Conservation (phyloP, 164 flowering plant genomes). For the Aristolochia fimbriata region DNA sequence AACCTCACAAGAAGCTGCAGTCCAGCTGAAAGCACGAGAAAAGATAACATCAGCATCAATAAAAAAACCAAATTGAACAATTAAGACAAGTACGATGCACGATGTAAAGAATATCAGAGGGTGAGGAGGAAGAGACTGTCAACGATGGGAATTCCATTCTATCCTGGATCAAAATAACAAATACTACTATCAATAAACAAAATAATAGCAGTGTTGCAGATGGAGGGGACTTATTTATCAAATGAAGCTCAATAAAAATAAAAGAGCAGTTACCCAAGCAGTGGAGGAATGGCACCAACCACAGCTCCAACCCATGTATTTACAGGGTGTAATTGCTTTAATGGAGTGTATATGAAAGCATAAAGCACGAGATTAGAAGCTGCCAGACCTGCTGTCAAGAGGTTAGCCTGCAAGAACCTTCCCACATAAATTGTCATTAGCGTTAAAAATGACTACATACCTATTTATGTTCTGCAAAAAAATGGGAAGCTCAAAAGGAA, state of each 20-base stretch:
- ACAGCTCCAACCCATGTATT: constrained; percentile 99
- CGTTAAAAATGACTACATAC: background rate
- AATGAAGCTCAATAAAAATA: too few relatives aligned
- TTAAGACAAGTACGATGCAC: too few relatives aligned
- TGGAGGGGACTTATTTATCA: too few relatives aligned
- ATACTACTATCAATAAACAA: too few relatives aligned
- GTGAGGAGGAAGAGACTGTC: too few relatives aligned
- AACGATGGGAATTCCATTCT: too few relatives aligned
- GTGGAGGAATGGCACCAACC: constrained; percentile 98
- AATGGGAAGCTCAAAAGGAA: background rate
- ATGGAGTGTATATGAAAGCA: constrained; percentile 87
- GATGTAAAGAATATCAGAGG: too few relatives aligned
- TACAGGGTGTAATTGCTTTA: constrained; percentile 90
- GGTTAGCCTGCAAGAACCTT: constrained; percentile 90
- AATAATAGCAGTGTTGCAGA: too few relatives aligned
- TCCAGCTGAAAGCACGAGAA: constrained; percentile 31
- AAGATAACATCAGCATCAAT: too few relatives aligned
- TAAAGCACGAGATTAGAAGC: constrained; percentile 83
- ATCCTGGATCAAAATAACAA: too few relatives aligned
- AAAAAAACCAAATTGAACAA: too few relatives aligned
- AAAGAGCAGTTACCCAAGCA: constrained; percentile 59
- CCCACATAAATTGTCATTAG: constrained; percentile 23
- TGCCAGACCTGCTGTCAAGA: constrained; percentile 88
- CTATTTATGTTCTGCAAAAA: background rate
- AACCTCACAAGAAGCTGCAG: constrained; percentile 77